phyloP scores from a whole-genome alignment of 2,329 filamentous ascomycete species.

The Corynespora cassiicola region DNA sequence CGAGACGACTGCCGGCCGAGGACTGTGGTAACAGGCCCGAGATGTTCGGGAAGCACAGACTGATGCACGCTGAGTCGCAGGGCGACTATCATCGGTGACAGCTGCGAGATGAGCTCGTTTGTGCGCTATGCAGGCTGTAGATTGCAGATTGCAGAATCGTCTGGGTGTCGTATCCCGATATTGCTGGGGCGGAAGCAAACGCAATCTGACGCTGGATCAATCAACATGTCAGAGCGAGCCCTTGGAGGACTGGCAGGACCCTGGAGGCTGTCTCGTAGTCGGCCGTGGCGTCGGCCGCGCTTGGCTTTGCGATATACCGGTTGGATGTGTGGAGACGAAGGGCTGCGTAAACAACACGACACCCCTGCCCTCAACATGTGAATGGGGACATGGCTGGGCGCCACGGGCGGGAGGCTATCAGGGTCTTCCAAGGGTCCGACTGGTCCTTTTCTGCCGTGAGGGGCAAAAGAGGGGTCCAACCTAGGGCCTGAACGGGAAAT shows the following conservation, averaged over 20 bases:
- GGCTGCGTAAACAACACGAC: constrained; percentile 11
- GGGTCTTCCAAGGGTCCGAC: constrained; percentile 17
- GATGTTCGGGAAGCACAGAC: background rate
- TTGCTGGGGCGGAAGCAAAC: constrained; percentile 1
- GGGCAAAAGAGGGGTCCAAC: constrained; percentile 21
- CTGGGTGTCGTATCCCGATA: background rate
- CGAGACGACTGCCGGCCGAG: no score
- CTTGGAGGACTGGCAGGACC: no score
- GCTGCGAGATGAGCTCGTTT: constrained; percentile 3
- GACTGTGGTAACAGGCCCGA: no score
- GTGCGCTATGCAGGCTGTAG: no score
- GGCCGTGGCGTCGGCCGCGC: background rate
- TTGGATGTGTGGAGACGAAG: constrained; percentile 13
- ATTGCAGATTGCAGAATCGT: no score
- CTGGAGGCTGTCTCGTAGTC: constrained; percentile 4
- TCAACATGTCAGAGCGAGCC: no score
- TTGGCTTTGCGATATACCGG: constrained; percentile 11
- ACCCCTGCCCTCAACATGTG: constrained; percentile 22
- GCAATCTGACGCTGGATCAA: no score
- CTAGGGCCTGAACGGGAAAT: constrained; percentile 10
- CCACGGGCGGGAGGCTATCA: constrained; percentile 24
- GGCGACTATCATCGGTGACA: background rate
- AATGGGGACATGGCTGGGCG: constrained; percentile 12
- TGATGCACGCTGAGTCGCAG: background rate
- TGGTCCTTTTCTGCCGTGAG: constrained; percentile 7